phyloP scores from a whole-genome alignment of 2,329 filamentous ascomycete genomes.

The Microdochium bolleyi region DNA sequence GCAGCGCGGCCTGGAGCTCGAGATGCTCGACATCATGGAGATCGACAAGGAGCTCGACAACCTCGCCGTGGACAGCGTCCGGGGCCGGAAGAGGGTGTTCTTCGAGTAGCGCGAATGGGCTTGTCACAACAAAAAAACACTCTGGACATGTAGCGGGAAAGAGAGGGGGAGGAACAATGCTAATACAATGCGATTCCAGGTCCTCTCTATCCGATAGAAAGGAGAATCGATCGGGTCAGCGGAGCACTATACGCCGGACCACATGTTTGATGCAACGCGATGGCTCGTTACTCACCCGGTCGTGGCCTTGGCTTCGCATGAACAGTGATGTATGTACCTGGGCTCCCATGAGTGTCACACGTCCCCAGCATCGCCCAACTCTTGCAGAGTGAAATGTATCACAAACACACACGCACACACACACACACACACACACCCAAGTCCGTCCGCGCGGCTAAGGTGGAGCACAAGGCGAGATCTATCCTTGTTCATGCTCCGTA shows the following conservation, averaged over 20 bases:
- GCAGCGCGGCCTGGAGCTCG: constrained; percentile 45
- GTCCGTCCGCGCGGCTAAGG: constrained; percentile 56
- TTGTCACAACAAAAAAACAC: constrained; percentile 7
- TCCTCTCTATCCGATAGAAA: too few relatives aligned
- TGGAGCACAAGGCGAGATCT: constrained; percentile 69
- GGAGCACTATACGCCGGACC: too few relatives aligned
- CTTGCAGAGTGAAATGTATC: too few relatives aligned
- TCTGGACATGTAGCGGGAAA: background rate
- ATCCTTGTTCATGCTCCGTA: constrained; percentile 66
- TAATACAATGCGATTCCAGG: too few relatives aligned
- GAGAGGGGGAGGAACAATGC: background rate
- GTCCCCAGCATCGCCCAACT: too few relatives aligned
- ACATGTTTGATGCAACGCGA: too few relatives aligned
- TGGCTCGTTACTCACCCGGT: too few relatives aligned
- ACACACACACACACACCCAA: background rate
- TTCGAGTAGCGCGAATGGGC: constrained; percentile 34
- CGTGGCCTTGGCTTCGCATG: too few relatives aligned
- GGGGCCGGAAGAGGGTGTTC: constrained; percentile 42
- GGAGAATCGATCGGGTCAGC: too few relatives aligned
- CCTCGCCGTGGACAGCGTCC: constrained; percentile 41
- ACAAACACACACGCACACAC: constrained; percentile 1
- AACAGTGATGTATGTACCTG: too few relatives aligned
- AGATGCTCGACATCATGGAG: constrained; percentile 58
- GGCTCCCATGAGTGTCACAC: too few relatives aligned
- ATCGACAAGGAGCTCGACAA: constrained; percentile 52